These are phyloP conservation scores for Vigna hirtella DNA, from an alignment of 306 rosid genomes.

Conservation along the genomic window DNA sequence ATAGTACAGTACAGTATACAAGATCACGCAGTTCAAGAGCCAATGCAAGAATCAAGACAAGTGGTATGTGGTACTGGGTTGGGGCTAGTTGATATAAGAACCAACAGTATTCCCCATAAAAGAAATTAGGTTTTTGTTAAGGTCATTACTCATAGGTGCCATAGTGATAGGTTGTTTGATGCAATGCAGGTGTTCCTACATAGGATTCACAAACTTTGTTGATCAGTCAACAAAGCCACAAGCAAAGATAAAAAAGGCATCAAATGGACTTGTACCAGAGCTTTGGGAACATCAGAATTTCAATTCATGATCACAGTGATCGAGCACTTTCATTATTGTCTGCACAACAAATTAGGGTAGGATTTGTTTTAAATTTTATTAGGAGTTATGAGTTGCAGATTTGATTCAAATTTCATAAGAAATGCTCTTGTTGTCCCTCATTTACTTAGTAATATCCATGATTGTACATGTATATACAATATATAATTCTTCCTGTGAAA, in stretches of 20 bases:
- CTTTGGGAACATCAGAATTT: neutral
- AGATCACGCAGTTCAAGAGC: constrained; percentile 34
- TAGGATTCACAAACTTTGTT: neutral
- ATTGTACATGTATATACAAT: neutral
- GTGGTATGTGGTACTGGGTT: constrained; percentile 27
- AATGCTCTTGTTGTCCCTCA: too few species aligned
- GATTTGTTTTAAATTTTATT: neutral
- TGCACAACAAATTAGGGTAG: neutral
- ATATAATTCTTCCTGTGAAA: neutral
- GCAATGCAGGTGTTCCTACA: neutral
- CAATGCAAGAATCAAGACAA: constrained; percentile 13
- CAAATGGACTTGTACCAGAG: neutral
- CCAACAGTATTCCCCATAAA: neutral
- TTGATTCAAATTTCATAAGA: too few species aligned
- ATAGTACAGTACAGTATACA: neutral
- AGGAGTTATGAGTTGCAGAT: neutral
- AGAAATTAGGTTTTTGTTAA: neutral
- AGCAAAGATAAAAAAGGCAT: neutral
- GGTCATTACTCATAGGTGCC: neutral
- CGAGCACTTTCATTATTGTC: neutral
- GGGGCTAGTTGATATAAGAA: constrained; percentile 14
- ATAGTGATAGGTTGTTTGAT: neutral
- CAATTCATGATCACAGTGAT: neutral
- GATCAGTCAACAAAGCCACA: neutral
- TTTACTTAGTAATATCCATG: neutral